phyloP scores from a whole-genome alignment of 23 red algal genomes.

The Gracilaria vermiculophylla region DNA sequence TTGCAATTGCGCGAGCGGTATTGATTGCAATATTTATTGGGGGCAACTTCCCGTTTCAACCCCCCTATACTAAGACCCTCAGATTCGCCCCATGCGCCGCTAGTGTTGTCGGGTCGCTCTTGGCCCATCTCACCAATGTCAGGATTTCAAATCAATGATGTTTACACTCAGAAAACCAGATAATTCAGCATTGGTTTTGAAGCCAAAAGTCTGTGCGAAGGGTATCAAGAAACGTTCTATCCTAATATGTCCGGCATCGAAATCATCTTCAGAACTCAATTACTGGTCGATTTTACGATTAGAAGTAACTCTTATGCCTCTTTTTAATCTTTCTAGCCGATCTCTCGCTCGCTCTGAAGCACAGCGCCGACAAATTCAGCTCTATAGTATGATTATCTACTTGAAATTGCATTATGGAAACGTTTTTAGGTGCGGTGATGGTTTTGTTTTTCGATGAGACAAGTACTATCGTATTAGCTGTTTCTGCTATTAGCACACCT shows the following conservation, averaged over 20 bases:
- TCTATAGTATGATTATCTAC: conserved; percentile 17
- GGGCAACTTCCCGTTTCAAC: background rate
- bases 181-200: background rate
- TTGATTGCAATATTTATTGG: background rate
- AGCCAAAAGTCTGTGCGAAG: too few species aligned
- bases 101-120: background rate
- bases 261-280: too few species aligned
- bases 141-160: too few species aligned
- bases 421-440: conserved; percentile 48
- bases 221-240: too few species aligned
- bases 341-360: conserved; percentile 57
- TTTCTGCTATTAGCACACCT: conserved; percentile 62
- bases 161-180: background rate
- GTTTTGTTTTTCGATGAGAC: conserved; percentile 28
- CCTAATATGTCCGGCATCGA: too few species aligned
- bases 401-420: conserved; percentile 17
- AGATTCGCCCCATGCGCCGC: background rate
- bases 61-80: background rate
- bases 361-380: conserved; percentile 27
- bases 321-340: conserved; percentile 71
- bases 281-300: background rate
- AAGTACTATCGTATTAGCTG: conserved; percentile 50
- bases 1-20: background rate
- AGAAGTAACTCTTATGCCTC: conserved; percentile 26
- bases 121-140: background rate